Percentiles rank a stretch among this genome's conserved stretches.
phyloP scores from a whole-genome alignment of 1,139 yeast species.

The Pichia sp. region DNA sequence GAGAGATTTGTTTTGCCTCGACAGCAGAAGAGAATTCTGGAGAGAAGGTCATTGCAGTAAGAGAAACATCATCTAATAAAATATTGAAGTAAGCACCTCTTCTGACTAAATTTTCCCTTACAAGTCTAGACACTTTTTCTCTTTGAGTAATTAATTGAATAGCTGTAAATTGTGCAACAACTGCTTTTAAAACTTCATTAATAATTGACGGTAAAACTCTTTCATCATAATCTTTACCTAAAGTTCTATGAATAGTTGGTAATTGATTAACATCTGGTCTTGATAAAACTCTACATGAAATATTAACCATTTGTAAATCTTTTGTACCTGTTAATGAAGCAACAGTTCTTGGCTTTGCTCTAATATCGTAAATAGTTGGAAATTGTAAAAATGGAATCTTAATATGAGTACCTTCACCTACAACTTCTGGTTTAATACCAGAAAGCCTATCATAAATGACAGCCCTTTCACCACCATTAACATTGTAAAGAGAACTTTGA shows the following conservation, averaged over 20 bases:
- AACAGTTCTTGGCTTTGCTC: conserved; percentile 96
- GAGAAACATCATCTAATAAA: conserved; percentile 87
- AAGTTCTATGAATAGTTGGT: conserved; percentile 82
- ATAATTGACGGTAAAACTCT: conserved; percentile 94
- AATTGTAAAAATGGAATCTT: conserved; percentile 93
- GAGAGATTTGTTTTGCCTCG: conserved; percentile 98
- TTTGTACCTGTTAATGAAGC: conserved; percentile 98
- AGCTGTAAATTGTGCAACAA: conserved; percentile 97
- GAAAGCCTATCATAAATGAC: conserved; percentile 82
- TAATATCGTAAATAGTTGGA: conserved; percentile 86
- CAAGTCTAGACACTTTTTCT: conserved; percentile 88
- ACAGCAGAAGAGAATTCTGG: conserved; percentile 98
- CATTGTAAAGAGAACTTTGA: conserved; percentile 81
- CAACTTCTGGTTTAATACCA: conserved; percentile 83
- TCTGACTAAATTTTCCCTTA: conserved; percentile 83
- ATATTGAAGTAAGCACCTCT: conserved; percentile 90
- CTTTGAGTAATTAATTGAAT: conserved; percentile 97
- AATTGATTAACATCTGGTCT: conserved; percentile 76
- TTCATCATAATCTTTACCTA: conserved; percentile 93
- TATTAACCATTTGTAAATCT: conserved; percentile 98
- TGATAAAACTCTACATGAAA: conserved; percentile 93
- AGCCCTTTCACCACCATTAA: conserved; percentile 99
- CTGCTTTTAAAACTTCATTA: conserved; percentile 92
- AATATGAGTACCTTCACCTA: conserved; percentile 92
- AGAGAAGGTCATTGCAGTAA: conserved; percentile 92